These are phyloP conservation scores for Pseudognaphalium luteoalbum DNA, from an alignment of 129 eudicot species.

Conservation along the genomic window DNA sequence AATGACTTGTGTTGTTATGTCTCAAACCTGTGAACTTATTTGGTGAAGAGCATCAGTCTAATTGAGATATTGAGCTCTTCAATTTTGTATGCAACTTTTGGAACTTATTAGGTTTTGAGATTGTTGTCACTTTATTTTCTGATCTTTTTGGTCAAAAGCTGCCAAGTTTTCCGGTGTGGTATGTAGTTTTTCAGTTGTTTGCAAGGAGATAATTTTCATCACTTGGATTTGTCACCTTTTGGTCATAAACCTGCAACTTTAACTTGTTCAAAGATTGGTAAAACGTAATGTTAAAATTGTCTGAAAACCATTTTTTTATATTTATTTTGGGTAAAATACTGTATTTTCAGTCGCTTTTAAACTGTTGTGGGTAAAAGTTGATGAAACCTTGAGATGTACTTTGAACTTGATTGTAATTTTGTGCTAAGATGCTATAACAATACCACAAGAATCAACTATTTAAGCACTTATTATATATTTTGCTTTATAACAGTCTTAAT, in stretches of 20 bases:
- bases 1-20: constrained; percentile 27
- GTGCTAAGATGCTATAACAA: not conserved
- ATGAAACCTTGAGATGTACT: too few species aligned
- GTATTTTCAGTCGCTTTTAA: too few species aligned
- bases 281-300: not conserved
- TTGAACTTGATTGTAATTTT: too few species aligned
- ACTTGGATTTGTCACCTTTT: not conserved
- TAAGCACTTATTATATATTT: too few species aligned
- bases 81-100: constrained; percentile 27
- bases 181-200: not conserved
- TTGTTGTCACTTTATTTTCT: not conserved
- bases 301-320: too few species aligned
- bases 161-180: not conserved
- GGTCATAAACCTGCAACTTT: not conserved
- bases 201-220: not conserved
- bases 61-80: constrained; percentile 33
- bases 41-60: constrained; percentile 28
- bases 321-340: too few species aligned
- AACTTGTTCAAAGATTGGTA: not conserved
- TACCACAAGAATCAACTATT: too few species aligned
- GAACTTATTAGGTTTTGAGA: constrained; percentile 21
- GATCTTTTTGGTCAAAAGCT: constrained; percentile 13
- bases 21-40: constrained; percentile 25
- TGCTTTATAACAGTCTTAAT: too few species aligned
- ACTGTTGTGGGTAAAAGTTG: too few species aligned